Evolutionary conservation across 2,329 filamentous ascomycete genomes (phyloP).

Genomic region (Botrytis hyacinthi): DNA sequence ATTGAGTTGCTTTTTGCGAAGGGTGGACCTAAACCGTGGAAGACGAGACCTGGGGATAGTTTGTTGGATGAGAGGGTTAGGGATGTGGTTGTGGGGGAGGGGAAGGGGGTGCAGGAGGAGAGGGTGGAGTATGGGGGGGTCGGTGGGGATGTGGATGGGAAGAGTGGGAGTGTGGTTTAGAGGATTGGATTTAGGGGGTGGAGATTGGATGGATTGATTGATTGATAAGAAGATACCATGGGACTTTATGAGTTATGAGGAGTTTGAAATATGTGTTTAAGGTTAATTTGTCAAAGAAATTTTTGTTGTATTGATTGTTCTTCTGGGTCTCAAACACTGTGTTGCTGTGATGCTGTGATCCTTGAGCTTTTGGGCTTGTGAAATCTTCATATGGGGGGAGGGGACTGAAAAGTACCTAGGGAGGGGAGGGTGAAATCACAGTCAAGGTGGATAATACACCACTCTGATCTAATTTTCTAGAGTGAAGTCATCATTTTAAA

Average conservation of each 20-base stretch:
- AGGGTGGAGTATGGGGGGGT: neutral
- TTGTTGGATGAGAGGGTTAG: slow-evolving; percentile 27
- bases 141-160: neutral
- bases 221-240: neutral
- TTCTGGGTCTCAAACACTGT: fast-evolving
- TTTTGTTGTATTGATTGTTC: neutral
- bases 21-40: slow-evolving; percentile 31
- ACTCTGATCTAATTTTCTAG: neutral
- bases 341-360: neutral
- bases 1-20: slow-evolving; percentile 39
- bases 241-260: neutral
- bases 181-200: neutral
- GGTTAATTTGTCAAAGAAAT: too few relatives aligned
- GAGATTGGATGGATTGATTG: neutral
- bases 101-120: neutral
- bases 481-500: neutral
- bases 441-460: neutral
- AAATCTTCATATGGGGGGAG: neutral
- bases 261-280: neutral
- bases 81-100: slow-evolving; percentile 21
- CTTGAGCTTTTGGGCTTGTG: neutral
- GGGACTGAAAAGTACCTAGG: too few relatives aligned
- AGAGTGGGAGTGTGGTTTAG: neutral
- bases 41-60: slow-evolving; percentile 25
- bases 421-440: neutral